Conservation (phyloP, 768 basidiomycete species). For the Boletus pseudo-olivaceus region DNA sequence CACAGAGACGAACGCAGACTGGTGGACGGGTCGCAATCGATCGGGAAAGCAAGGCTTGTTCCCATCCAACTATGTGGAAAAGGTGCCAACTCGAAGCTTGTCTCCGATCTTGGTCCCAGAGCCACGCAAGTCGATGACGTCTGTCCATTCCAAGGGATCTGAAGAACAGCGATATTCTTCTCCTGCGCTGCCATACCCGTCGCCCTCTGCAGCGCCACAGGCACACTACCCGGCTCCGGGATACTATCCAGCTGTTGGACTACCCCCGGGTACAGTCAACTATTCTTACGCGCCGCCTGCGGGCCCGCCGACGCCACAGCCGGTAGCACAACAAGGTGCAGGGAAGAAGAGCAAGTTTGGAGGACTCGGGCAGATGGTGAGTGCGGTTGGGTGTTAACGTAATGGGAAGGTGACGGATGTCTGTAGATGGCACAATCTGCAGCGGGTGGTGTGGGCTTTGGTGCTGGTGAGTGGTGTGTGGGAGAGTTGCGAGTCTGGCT, state of each 20-base stretch:
- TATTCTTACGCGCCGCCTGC: conserved; percentile 23
- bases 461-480: conserved; percentile 34
- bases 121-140: conserved; percentile 16
- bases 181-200: conserved; percentile 19
- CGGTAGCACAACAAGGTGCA: conserved; percentile 28
- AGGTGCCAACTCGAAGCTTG: conserved; percentile 29
- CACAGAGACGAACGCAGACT: conserved; percentile 81
- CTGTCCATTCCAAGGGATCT: conserved; percentile 3
- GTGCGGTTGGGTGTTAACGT: conserved; percentile 2
- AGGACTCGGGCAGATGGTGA: conserved; percentile 37
- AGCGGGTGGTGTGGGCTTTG: conserved; percentile 46
- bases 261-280: conserved; percentile 9
- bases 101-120: conserved; percentile 25
- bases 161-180: conserved; percentile 15
- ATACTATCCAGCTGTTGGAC: conserved; percentile 15
- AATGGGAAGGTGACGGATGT: background rate
- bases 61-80: conserved; percentile 76
- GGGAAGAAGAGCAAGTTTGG: conserved; percentile 39
- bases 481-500: background rate
- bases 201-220: conserved; percentile 14
- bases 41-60: conserved; percentile 70
- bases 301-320: conserved; percentile 39
- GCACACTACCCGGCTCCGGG: conserved; percentile 13
- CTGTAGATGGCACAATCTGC: conserved; percentile 32
- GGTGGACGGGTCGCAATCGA: conserved; percentile 76